Conservation (phyloP, 1,139 yeast genomes). For the Sugiyamaella castrensis region DNA sequence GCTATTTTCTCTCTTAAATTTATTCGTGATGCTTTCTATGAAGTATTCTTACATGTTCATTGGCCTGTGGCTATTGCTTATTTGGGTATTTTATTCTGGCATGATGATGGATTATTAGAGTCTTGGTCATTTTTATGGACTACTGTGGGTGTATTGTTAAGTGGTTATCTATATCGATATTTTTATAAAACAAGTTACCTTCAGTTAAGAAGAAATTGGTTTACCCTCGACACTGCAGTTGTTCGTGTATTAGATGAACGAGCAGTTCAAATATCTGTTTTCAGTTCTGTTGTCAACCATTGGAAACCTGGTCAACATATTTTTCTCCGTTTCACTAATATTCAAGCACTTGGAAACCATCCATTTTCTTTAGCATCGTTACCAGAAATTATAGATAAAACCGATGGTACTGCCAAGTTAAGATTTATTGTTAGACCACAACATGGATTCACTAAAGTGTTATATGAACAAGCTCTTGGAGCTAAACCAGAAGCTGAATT, state of each 20-base stretch:
- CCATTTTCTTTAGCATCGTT: constrained; percentile 58
- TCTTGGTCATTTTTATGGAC: constrained; percentile 54
- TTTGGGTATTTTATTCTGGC: constrained; percentile 53
- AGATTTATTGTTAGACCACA: constrained; percentile 52
- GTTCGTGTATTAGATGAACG: constrained; percentile 38
- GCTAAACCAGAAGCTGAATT: constrained; percentile 24
- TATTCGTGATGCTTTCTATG: constrained; percentile 49
- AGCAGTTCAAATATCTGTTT: constrained; percentile 45
- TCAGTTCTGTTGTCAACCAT: constrained; percentile 37
- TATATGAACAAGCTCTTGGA: constrained; percentile 30
- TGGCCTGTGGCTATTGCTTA: constrained; percentile 59
- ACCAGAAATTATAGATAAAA: constrained; percentile 31
- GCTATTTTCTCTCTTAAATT: constrained; percentile 48
- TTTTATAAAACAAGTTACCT: constrained; percentile 48
- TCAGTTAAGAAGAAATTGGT: constrained; percentile 43
- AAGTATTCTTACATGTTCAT: constrained; percentile 53
- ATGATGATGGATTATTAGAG: constrained; percentile 42
- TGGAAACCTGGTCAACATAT: constrained; percentile 67
- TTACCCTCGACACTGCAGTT: constrained; percentile 48
- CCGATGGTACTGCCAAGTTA: constrained; percentile 33
- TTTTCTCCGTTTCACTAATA: constrained; percentile 49
- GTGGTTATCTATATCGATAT: constrained; percentile 52
- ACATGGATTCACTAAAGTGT: constrained; percentile 48
- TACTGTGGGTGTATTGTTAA: constrained; percentile 54
- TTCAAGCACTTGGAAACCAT: constrained; percentile 53